Percentiles rank a stretch among this genome's conserved stretches.
phyloP scores from a whole-genome alignment of 2,329 filamentous ascomycete species.

The Calonectria pteridis region DNA sequence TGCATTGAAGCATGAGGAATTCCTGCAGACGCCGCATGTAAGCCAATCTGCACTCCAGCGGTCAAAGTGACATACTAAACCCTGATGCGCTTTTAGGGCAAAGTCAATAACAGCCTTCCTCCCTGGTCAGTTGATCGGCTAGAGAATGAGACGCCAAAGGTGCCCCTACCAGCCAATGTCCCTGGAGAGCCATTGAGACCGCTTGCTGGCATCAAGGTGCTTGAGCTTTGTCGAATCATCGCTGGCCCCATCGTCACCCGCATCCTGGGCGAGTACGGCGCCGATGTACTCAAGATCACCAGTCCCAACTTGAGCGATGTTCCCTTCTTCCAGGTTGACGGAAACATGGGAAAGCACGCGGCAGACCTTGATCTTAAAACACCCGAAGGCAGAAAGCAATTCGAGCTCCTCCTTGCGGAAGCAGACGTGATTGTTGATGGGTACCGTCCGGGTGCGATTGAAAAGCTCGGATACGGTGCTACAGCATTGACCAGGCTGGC shows the following conservation, averaged over 20 bases:
- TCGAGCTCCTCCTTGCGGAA: constrained; percentile 70
- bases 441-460: constrained; percentile 75
- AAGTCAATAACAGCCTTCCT: constrained; percentile 53
- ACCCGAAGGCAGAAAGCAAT: constrained; percentile 62
- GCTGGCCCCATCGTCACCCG: constrained; percentile 80
- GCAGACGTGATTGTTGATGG: constrained; percentile 77
- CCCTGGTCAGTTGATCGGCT: constrained; percentile 65
- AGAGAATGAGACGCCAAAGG: constrained; percentile 62
- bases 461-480: constrained; percentile 73
- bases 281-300: constrained; percentile 79
- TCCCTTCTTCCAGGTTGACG: constrained; percentile 79
- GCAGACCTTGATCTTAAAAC: constrained; percentile 73
- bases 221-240: constrained; percentile 82
- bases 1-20: constrained; percentile 70
- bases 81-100: constrained; percentile 54
- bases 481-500: constrained; percentile 66
- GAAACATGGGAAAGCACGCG: constrained; percentile 78
- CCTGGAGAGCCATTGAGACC: constrained; percentile 43
- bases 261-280: constrained; percentile 80
- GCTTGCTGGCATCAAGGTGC: constrained; percentile 75
- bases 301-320: constrained; percentile 76
- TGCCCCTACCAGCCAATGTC: constrained; percentile 49
- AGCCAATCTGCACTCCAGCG: neutral
- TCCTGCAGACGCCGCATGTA: constrained; percentile 63
- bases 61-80: neutral